phyloP scores from a whole-genome alignment of 192 early-diverging fungal genomes.

The Coemansia sp. region DNA sequence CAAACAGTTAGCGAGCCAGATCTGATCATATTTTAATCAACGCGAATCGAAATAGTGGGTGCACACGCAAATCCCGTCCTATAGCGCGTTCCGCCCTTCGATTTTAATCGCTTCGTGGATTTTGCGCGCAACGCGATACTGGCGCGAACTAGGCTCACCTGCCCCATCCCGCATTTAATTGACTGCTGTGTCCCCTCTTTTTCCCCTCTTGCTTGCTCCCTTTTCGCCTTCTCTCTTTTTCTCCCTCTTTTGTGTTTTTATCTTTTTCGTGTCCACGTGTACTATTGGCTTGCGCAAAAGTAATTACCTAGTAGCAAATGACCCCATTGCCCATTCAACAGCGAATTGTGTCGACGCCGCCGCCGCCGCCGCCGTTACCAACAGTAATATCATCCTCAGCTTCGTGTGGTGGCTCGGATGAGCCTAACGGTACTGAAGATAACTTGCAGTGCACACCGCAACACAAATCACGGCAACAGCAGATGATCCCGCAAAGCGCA shows the following conservation, averaged over 20 bases:
- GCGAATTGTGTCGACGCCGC: not conserved
- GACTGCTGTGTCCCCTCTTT: not conserved
- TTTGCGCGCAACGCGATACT: constrained; percentile 12
- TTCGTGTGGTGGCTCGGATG: not conserved
- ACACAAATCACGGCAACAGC: not conserved
- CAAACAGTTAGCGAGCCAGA: not conserved
- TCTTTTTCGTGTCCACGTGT: not conserved
- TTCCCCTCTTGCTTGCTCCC: not conserved
- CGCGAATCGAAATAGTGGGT: constrained; percentile 6
- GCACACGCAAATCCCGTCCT: not conserved
- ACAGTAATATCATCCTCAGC: not conserved
- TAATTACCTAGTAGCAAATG: not conserved
- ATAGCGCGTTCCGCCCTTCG: not conserved
- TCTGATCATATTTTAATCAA: constrained; percentile 8
- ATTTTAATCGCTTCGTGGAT: constrained; percentile 3
- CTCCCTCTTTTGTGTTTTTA: constrained; percentile 3
- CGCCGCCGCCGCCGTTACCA: not conserved
- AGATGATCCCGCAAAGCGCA: constrained; percentile 28
- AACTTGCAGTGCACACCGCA: constrained; percentile 6
- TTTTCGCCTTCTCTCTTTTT: constrained; percentile 1
- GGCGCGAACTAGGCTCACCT: constrained; percentile 12
- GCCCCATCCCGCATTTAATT: constrained; percentile 8
- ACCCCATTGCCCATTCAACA: not conserved
- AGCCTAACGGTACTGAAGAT: not conserved
- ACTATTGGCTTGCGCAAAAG: constrained; percentile 5